phyloP scores from a whole-genome alignment of 768 basidiomycete genomes.

The Lentinula raphanica region DNA sequence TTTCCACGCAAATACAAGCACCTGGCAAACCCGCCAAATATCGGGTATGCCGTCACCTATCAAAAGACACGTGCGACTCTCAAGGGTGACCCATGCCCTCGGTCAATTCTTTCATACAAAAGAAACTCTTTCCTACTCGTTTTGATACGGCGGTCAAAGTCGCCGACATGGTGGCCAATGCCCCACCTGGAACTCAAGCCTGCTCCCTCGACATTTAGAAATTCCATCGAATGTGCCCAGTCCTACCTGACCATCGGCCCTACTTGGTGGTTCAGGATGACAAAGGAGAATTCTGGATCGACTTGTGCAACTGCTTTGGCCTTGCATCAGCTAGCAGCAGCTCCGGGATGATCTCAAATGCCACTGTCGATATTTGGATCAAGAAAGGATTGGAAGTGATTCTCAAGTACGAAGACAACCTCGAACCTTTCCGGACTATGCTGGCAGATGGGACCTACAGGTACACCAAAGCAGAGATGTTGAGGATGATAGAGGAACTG shows the following conservation, averaged over 20 bases:
- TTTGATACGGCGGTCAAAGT: too few species aligned
- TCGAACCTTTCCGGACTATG: conserved; percentile 17
- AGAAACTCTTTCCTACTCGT: too few species aligned
- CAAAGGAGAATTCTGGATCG: conserved; percentile 1
- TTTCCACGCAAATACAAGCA: too few species aligned
- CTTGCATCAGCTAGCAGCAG: conserved; percentile 5
- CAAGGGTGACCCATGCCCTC: too few species aligned
- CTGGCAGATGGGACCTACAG: background rate
- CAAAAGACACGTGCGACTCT: too few species aligned
- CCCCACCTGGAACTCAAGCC: too few species aligned
- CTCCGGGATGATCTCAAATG: conserved; percentile 10
- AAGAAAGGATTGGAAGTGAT: background rate
- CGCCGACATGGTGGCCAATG: background rate
- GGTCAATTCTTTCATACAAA: too few species aligned
- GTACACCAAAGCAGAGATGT: conserved; percentile 5
- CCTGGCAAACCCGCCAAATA: too few species aligned
- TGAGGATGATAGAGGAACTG: conserved; percentile 11
- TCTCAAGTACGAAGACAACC: conserved; percentile 29
- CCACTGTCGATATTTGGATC: conserved; percentile 11
- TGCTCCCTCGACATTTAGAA: too few species aligned
- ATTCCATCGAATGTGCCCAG: too few species aligned
- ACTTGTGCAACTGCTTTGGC: conserved; percentile 12
- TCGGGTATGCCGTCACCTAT: too few species aligned
- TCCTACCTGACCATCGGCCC: too few species aligned
- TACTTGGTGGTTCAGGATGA: background rate